A percentile compares a stretch with the other conserved stretches of the same genome.
phyloP scores from a whole-genome alignment of 352 stramenopile species.

The Pythium aristosporum region DNA sequence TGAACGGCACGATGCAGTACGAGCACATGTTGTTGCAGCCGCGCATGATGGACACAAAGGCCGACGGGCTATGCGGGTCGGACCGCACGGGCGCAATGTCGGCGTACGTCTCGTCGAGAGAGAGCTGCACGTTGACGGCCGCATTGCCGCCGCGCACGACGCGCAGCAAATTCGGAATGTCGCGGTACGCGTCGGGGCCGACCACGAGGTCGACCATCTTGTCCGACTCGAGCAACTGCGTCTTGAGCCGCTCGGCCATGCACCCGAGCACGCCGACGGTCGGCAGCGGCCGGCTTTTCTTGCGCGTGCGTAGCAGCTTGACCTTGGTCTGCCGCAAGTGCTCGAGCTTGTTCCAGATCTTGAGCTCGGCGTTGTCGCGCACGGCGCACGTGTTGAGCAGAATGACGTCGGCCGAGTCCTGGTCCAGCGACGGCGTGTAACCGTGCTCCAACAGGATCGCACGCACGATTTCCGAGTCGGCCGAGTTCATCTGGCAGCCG shows the following conservation, averaged over 20 bases:
- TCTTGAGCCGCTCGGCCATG: constrained; percentile 99
- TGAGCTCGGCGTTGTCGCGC: constrained; percentile 98
- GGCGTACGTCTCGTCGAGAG: constrained; percentile 98
- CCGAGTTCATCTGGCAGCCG: constrained; percentile 99
- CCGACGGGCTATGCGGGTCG: constrained; percentile 80
- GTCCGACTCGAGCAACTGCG: constrained; percentile 91
- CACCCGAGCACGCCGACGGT: constrained; percentile 97
- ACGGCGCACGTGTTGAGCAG: constrained; percentile 99
- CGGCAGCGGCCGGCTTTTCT: constrained; percentile 60
- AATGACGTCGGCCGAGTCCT: constrained; percentile 91
- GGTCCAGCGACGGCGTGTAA: constrained; percentile 57
- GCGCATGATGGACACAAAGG: constrained; percentile 98
- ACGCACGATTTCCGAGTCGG: constrained; percentile 98
- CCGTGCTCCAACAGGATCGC: constrained; percentile 87
- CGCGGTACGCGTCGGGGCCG: constrained; percentile 97
- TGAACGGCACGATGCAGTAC: constrained; percentile 99
- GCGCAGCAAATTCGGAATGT: constrained; percentile 94
- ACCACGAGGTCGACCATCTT: constrained; percentile 98
- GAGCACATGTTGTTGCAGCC: constrained; percentile 99
- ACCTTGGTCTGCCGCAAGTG: constrained; percentile 70
- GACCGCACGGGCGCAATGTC: constrained; percentile 95
- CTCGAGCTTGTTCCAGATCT: constrained; percentile 90
- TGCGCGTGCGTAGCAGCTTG: constrained; percentile 56
- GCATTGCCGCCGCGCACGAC: constrained; percentile 75
- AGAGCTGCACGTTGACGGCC: constrained; percentile 96